Conservation (phyloP, 768 basidiomycete species). For the Sarcomyxa edulis region DNA sequence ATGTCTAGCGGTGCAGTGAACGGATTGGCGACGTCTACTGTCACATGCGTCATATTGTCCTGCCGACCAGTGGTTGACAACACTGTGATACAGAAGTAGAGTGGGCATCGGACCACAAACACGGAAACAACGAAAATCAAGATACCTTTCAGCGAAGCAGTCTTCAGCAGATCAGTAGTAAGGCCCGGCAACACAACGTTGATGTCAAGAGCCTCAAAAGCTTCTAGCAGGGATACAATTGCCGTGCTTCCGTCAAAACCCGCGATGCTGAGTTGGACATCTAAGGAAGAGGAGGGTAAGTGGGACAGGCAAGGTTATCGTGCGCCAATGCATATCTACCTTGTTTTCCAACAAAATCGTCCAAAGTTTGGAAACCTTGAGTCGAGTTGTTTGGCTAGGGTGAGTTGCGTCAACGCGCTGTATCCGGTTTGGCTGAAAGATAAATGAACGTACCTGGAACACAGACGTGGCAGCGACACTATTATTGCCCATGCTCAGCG, state of each 20-base stretch:
- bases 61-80: slow-evolving; percentile 56
- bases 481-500: slow-evolving; percentile 57
- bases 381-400: slow-evolving; percentile 54
- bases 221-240: slow-evolving; percentile 50
- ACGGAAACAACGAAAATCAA: too few relatives aligned
- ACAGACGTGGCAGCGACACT: slow-evolving; percentile 40
- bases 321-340: slow-evolving; percentile 24
- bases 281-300: slow-evolving; percentile 20
- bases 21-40: slow-evolving; percentile 59
- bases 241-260: slow-evolving; percentile 59
- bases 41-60: slow-evolving; percentile 63
- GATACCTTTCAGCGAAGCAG: slow-evolving; percentile 50
- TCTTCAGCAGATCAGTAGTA: slow-evolving; percentile 47
- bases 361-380: slow-evolving; percentile 56
- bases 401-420: too few relatives aligned
- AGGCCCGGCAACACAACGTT: slow-evolving; percentile 55
- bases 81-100: slow-evolving; percentile 37
- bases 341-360: slow-evolving; percentile 61
- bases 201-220: slow-evolving; percentile 57
- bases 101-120: too few relatives aligned
- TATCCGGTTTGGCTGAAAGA: slow-evolving; percentile 6
- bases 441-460: slow-evolving; percentile 36
- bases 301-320: background rate
- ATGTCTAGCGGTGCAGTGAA: slow-evolving; percentile 58
- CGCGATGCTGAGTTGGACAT: slow-evolving; percentile 49